Conservation (phyloP, 1,284 basidiomycete genomes). For the Cutaneotrichosporon mucoides region DNA sequence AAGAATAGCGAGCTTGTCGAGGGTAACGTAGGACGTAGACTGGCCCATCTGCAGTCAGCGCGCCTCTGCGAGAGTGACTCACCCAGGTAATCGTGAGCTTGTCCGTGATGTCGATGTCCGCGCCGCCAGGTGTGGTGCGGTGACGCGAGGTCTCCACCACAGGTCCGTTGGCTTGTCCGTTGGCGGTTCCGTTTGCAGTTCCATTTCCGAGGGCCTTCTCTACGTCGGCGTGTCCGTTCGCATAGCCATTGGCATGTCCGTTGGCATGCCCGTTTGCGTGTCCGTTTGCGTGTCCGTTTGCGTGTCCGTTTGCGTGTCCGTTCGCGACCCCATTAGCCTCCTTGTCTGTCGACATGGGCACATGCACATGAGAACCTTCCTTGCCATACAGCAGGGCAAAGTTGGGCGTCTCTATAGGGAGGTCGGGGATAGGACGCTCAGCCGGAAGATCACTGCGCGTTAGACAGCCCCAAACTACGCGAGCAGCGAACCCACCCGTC, state of each 20-base stretch:
- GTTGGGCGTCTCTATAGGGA: constrained; percentile 43
- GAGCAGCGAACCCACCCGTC: constrained; percentile 26
- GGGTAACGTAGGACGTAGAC: constrained; percentile 51
- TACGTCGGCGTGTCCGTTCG: not conserved
- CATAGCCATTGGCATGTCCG: not conserved
- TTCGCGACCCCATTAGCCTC: constrained; percentile 1
- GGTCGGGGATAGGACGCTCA: constrained; percentile 37
- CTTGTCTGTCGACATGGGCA: constrained; percentile 5
- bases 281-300: not conserved
- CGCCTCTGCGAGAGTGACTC: not conserved
- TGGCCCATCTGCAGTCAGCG: constrained; percentile 44
- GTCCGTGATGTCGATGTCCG: constrained; percentile 40
- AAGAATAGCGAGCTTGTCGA: constrained; percentile 51
- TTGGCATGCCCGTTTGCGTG: not conserved
- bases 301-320: constrained; percentile 2
- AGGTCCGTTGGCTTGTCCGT: not conserved
- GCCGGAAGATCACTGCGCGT: constrained; percentile 27
- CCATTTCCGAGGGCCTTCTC: not conserved
- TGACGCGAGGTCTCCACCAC: not conserved
- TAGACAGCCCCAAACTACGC: not conserved
- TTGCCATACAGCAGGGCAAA: constrained; percentile 39
- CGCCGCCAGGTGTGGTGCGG: constrained; percentile 22
- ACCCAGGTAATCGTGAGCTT: constrained; percentile 46
- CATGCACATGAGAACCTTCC: not conserved
- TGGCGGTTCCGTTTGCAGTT: not conserved